Conservation (phyloP, 2,329 filamentous ascomycete species). For the Fusarium tricinctum region DNA sequence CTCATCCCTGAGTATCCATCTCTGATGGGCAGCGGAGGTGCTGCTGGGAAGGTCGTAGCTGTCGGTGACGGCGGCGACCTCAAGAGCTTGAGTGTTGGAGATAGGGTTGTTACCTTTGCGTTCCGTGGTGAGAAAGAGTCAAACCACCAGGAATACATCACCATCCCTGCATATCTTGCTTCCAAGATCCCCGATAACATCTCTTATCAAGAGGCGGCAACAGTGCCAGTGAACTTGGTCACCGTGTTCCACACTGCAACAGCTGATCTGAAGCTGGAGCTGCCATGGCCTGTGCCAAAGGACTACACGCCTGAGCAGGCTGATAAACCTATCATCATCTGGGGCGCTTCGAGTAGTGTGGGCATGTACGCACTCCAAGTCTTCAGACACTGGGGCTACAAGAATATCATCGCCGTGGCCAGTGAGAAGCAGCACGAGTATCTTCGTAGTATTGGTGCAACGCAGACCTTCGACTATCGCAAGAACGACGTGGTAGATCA, state of each 20-base stretch:
- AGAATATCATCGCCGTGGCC: constrained; percentile 63
- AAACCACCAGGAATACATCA: constrained; percentile 69
- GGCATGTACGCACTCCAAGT: constrained; percentile 66
- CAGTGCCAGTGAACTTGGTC: constrained; percentile 69
- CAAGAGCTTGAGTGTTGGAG: constrained; percentile 63
- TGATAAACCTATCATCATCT: constrained; percentile 61
- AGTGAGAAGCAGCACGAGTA: constrained; percentile 61
- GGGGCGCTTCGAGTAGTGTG: constrained; percentile 67
- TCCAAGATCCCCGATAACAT: constrained; percentile 61
- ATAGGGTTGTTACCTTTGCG: constrained; percentile 69
- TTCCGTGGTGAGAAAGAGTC: constrained; percentile 63
- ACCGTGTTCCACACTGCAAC: constrained; percentile 70
- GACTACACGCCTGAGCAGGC: constrained; percentile 55
- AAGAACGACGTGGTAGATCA: constrained; percentile 54
- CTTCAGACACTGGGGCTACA: constrained; percentile 66
- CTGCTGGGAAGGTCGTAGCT: constrained; percentile 67
- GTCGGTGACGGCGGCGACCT: constrained; percentile 59
- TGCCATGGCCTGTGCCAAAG: constrained; percentile 69
- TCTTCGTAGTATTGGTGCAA: constrained; percentile 61
- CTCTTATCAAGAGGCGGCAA: constrained; percentile 62
- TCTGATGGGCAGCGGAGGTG: constrained; percentile 64
- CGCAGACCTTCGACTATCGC: constrained; percentile 63
- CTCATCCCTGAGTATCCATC: constrained; percentile 64
- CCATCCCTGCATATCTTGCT: constrained; percentile 64
- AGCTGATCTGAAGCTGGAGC: constrained; percentile 64